Conservation (phyloP, 2,329 filamentous ascomycete genomes). For the Colletotrichum acutatum region DNA sequence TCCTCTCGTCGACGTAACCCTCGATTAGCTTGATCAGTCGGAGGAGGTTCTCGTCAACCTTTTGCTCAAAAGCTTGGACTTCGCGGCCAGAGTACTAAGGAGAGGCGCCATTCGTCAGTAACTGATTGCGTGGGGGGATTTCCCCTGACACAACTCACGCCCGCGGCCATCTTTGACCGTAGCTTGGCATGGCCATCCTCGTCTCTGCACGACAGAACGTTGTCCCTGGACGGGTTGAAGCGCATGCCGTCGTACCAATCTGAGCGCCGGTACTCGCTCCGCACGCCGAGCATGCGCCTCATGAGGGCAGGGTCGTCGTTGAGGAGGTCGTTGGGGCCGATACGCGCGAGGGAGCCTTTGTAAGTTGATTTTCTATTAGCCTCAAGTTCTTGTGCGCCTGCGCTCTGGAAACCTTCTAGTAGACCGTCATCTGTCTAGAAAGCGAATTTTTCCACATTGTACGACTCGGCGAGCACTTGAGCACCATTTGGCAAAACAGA, state of each 20-base stretch:
- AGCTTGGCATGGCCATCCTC: conserved; percentile 54
- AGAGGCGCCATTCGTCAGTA: neutral
- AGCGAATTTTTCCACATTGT: no score
- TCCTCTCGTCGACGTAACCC: conserved; percentile 48
- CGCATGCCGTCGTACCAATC: conserved; percentile 60
- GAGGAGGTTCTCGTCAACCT: conserved; percentile 58
- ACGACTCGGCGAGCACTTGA: no score
- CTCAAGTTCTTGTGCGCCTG: no score
- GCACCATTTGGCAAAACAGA: no score
- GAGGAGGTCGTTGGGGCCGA: conserved; percentile 36
- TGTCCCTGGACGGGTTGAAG: conserved; percentile 63
- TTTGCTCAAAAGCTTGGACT: conserved; percentile 58
- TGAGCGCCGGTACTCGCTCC: conserved; percentile 49
- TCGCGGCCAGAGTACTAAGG: conserved; percentile 60
- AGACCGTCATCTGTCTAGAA: no score
- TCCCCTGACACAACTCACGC: conserved; percentile 44
- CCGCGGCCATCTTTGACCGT: conserved; percentile 61
- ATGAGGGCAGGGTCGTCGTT: conserved; percentile 39
- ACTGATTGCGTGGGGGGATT: conserved; percentile 26
- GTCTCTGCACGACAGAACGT: conserved; percentile 61
- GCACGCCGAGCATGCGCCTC: conserved; percentile 49
- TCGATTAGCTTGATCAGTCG: conserved; percentile 57
- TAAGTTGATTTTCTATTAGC: no score
- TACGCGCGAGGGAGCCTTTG: conserved; percentile 35
- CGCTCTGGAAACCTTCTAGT: no score